phyloP scores from a whole-genome alignment of 306 rosid genomes.

The Datisca glomerata region DNA sequence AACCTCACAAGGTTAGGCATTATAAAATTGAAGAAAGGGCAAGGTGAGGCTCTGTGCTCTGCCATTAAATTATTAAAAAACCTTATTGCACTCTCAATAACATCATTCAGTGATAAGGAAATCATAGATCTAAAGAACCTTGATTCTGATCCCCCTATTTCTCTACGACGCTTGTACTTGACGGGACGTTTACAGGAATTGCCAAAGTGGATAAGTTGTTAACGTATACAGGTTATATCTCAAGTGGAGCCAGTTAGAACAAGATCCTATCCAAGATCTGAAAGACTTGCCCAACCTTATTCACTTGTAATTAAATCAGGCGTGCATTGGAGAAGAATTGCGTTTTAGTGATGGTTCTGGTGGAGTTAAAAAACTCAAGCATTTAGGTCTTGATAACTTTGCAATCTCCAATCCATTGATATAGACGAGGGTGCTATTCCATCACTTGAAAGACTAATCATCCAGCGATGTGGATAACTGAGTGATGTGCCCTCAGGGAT shows the following conservation, averaged over 20 bases:
- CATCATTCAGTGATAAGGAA: constrained; percentile 5
- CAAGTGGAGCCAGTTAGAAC: constrained; percentile 20
- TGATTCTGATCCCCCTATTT: constrained; percentile 1
- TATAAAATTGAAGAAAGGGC: constrained; percentile 11
- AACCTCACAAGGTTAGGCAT: constrained; percentile 25
- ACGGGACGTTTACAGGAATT: constrained; percentile 16
- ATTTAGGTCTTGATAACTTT: constrained; percentile 14
- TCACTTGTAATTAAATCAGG: constrained; percentile 18
- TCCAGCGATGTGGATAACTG: constrained; percentile 12
- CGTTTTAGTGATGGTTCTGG: constrained; percentile 10
- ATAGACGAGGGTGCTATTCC: constrained; percentile 17
- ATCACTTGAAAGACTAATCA: constrained; percentile 9
- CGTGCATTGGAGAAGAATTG: constrained; percentile 13
- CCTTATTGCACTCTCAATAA: constrained; percentile 15
- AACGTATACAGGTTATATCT: constrained; percentile 8
- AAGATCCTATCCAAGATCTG: constrained; percentile 19
- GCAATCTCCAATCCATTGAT: constrained; percentile 6
- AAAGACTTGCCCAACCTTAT: constrained; percentile 18
- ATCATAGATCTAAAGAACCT: constrained; percentile 16
- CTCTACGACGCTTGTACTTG: constrained; percentile 24
- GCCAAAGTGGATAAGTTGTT: constrained; percentile 23
- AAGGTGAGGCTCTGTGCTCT: constrained; percentile 17
- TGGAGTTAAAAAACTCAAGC: constrained; percentile 15
- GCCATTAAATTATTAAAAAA: constrained; percentile 12
- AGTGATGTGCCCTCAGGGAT: constrained; percentile 13